These are phyloP conservation scores for Toxoplasma gondii DNA, from an alignment of 169 alveolate genomes.

Conservation along the genomic window DNA sequence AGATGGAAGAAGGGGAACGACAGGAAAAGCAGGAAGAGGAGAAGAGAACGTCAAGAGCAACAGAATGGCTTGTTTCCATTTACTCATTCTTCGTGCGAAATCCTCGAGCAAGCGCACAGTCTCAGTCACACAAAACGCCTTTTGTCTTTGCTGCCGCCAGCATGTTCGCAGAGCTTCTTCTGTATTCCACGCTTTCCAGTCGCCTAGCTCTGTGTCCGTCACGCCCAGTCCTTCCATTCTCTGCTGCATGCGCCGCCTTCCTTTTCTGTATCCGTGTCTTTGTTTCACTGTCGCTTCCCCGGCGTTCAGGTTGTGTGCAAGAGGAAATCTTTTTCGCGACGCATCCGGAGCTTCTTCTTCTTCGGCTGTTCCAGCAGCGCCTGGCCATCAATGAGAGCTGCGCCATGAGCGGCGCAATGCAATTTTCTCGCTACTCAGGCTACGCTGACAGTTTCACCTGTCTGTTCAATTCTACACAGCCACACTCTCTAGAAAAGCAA, in stretches of 20 bases:
- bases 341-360: conserved; percentile 58
- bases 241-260: neutral
- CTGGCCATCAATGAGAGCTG: conserved; percentile 36
- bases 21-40: neutral
- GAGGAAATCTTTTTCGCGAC: conserved; percentile 53
- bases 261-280: neutral
- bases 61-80: too few species aligned
- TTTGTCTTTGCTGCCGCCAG: too few species aligned
- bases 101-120: too few species aligned
- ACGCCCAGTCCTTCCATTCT: neutral
- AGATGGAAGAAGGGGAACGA: neutral
- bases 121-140: too few species aligned
- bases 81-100: too few species aligned
- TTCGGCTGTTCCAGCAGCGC: conserved; percentile 45
- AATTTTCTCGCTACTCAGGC: conserved; percentile 43
- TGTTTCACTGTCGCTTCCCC: neutral
- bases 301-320: conserved; percentile 47
- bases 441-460: conserved; percentile 57
- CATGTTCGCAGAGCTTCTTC: too few species aligned
- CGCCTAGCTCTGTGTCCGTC: neutral
- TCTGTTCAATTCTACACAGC: neutral
- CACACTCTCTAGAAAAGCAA: neutral
- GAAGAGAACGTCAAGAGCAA: too few species aligned
- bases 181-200: too few species aligned
- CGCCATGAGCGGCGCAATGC: conserved; percentile 26